Conservation (phyloP, 352 stramenopile genomes). For the Lagenidium sp. region DNA sequence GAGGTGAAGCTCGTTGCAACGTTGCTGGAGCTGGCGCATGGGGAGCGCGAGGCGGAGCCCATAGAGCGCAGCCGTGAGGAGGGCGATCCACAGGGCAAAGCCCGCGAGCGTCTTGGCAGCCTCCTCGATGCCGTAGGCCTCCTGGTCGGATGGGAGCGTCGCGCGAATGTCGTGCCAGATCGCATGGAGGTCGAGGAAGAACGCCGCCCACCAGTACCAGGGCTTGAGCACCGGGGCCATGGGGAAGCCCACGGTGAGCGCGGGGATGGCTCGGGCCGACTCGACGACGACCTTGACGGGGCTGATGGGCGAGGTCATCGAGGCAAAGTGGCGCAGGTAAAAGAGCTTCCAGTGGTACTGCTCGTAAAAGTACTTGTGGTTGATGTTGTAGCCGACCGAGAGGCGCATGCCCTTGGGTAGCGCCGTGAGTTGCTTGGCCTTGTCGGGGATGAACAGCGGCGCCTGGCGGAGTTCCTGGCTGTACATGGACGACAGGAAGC, state of each 20-base stretch:
- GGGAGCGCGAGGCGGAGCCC: conserved; percentile 52
- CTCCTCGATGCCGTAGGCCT: conserved; percentile 61
- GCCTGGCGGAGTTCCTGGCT: conserved; percentile 62
- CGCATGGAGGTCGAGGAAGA: conserved; percentile 71
- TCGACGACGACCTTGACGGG: conserved; percentile 80
- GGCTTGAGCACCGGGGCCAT: conserved; percentile 85
- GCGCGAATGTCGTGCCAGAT: conserved; percentile 83
- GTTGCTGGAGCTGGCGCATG: conserved; percentile 45
- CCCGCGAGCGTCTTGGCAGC: conserved; percentile 48
- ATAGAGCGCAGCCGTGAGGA: conserved; percentile 59
- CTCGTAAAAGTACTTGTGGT: conserved; percentile 89
- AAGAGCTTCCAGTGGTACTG: conserved; percentile 87
- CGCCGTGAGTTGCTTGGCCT: conserved; percentile 26
- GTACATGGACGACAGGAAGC: conserved; percentile 85
- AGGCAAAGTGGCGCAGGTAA: conserved; percentile 75
- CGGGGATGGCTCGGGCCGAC: conserved; percentile 66
- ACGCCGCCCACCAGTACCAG: conserved; percentile 83
- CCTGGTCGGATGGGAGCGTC: conserved; percentile 53
- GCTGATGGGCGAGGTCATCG: conserved; percentile 81
- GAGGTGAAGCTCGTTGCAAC: conserved; percentile 46
- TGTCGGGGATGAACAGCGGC: conserved; percentile 54
- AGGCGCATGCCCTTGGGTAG: conserved; percentile 64
- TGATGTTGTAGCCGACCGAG: conserved; percentile 86
- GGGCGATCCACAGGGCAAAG: conserved; percentile 42
- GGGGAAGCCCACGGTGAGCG: conserved; percentile 76